phyloP scores from a whole-genome alignment of 371 early-diverging fungal genomes.

The Lichtheimia hyalospora region DNA sequence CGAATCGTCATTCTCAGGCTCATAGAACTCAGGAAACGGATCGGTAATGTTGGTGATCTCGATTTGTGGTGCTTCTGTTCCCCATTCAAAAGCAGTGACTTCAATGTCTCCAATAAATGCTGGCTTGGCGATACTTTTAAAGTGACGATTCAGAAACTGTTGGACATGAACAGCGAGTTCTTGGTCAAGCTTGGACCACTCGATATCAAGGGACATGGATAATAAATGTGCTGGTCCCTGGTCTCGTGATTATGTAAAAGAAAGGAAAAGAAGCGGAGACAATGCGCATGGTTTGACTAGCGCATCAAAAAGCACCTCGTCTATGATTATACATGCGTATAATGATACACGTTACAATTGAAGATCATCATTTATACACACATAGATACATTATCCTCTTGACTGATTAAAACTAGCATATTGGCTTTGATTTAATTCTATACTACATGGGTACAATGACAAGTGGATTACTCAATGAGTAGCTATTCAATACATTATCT shows the following conservation, averaged over 20 bases:
- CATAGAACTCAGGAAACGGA: constrained; percentile 90
- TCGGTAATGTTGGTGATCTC: constrained; percentile 83
- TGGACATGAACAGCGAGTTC: constrained; percentile 73
- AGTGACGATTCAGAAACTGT: constrained; percentile 79
- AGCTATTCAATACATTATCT: constrained; percentile 26
- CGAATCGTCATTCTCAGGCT: constrained; percentile 32
- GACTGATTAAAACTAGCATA: no score
- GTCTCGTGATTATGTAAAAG: not conserved
- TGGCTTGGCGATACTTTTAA: constrained; percentile 72
- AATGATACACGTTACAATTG: no score
- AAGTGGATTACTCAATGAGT: constrained; percentile 31
- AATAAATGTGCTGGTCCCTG: not conserved
- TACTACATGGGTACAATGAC: constrained; percentile 37
- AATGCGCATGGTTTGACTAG: not conserved
- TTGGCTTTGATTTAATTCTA: no score
- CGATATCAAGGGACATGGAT: constrained; percentile 83
- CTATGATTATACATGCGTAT: no score
- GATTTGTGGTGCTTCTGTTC: constrained; percentile 78
- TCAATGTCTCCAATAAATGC: constrained; percentile 83
- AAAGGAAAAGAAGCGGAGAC: not conserved
- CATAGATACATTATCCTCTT: no score
- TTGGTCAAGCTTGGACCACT: constrained; percentile 83
- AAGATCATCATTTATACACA: no score
- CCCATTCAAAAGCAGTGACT: constrained; percentile 84
- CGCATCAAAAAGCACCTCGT: no score